These are phyloP conservation scores for Cornus florida DNA, from an alignment of 148 eudicot genomes.

Conservation along the genomic window DNA sequence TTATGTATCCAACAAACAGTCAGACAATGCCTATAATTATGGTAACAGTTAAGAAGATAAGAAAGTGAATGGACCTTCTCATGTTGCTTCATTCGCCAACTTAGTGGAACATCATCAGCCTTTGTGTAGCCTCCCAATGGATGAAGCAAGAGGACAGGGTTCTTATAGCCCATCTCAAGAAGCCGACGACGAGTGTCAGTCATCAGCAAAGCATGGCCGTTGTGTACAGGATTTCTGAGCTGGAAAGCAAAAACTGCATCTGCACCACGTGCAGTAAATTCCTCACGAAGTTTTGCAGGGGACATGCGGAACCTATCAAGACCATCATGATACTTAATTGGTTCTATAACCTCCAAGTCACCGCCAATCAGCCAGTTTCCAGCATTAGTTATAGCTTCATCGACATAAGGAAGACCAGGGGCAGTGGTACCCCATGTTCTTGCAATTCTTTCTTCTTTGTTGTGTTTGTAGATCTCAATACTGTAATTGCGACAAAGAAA, in stretches of 20 bases:
- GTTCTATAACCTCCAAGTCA: constrained; percentile 75
- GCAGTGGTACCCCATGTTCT: constrained; percentile 97
- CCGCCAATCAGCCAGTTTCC: constrained; percentile 95
- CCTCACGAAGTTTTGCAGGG: constrained; percentile 69
- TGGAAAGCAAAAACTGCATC: constrained; percentile 97
- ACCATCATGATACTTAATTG: constrained; percentile 79
- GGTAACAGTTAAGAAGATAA: neutral
- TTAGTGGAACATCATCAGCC: constrained; percentile 91
- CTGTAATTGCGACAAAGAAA: constrained; percentile 27
- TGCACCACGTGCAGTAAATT: constrained; percentile 67
- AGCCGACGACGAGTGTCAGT: constrained; percentile 84
- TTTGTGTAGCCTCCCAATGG: constrained; percentile 92
- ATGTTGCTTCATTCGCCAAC: constrained; percentile 95
- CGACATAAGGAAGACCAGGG: constrained; percentile 83
- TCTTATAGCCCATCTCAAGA: constrained; percentile 90
- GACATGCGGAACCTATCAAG: constrained; percentile 79
- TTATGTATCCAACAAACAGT: neutral
- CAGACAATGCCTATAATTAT: neutral
- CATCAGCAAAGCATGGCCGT: constrained; percentile 91
- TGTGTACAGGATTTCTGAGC: constrained; percentile 95
- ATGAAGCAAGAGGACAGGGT: constrained; percentile 81
- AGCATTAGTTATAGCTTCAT: constrained; percentile 63
- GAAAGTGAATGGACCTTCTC: constrained; percentile 54
- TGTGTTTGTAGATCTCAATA: constrained; percentile 93
- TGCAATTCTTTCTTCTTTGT: constrained; percentile 90